These are phyloP conservation scores for Trichophyton schoenleinii DNA, from an alignment of 2,329 filamentous ascomycete species.

Conservation along the genomic window DNA sequence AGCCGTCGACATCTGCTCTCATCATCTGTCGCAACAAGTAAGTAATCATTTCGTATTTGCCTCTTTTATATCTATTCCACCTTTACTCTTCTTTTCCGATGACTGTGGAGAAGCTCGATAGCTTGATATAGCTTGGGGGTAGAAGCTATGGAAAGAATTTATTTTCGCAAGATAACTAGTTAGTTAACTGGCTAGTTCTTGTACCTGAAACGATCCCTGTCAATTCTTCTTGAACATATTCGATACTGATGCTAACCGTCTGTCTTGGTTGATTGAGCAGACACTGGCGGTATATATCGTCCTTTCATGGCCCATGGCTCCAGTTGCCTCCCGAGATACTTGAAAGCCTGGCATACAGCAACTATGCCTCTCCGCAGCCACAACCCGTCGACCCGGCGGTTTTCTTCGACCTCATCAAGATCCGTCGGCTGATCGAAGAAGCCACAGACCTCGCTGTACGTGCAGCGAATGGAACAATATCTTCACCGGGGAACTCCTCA, in stretches of 20 bases:
- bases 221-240: neutral
- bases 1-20: constrained; percentile 38
- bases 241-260: neutral
- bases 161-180: neutral
- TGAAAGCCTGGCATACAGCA: constrained; percentile 64
- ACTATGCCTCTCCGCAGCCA: constrained; percentile 64
- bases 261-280: constrained; percentile 31
- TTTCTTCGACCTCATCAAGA: constrained; percentile 75
- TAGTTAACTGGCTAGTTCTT: neutral
- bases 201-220: neutral
- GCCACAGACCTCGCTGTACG: constrained; percentile 65
- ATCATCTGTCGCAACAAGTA: constrained; percentile 59
- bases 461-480: constrained; percentile 60
- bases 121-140: neutral
- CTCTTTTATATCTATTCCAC: neutral
- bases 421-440: constrained; percentile 66
- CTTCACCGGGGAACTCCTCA: constrained; percentile 48
- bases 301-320: constrained; percentile 73
- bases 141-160: neutral
- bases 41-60: constrained; percentile 5
- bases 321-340: constrained; percentile 67
- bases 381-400: constrained; percentile 66
- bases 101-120: neutral
- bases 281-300: constrained; percentile 76
- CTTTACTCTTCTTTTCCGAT: neutral